phyloP scores from a whole-genome alignment of 305 asterid genomes.

The Vinca major region DNA sequence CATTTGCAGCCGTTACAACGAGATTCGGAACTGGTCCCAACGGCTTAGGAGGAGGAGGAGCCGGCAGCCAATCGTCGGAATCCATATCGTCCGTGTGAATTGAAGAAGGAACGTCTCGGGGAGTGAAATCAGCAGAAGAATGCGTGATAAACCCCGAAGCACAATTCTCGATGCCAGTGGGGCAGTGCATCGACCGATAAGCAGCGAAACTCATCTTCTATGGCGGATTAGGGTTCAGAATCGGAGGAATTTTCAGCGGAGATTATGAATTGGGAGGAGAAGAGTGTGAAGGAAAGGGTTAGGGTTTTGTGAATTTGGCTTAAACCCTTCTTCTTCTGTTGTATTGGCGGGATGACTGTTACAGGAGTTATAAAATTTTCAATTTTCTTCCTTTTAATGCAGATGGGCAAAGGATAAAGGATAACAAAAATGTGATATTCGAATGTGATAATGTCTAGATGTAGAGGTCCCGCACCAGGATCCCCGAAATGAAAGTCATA shows the following conservation, averaged over 20 bases:
- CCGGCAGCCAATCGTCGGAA: slow-evolving; percentile 4
- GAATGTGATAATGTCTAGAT: too few species aligned
- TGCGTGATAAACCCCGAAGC: slow-evolving; percentile 79
- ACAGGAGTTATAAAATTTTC: too few species aligned
- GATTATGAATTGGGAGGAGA: not conserved
- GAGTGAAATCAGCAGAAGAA: slow-evolving; percentile 47
- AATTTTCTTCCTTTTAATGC: too few species aligned
- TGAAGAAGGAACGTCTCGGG: slow-evolving; percentile 30
- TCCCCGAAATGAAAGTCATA: too few species aligned
- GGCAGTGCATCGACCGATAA: slow-evolving; percentile 75
- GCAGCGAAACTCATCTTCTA: slow-evolving; percentile 75
- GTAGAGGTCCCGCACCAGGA: too few species aligned
- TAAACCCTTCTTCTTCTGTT: not conserved
- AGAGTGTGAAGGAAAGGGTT: not conserved
- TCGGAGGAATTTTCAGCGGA: not conserved
- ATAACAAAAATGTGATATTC: too few species aligned
- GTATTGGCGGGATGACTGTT: slow-evolving; percentile 5
- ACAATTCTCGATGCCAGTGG: slow-evolving; percentile 84
- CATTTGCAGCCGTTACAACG: slow-evolving; percentile 62
- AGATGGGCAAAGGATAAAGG: too few species aligned
- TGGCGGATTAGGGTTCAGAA: not conserved
- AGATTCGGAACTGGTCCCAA: slow-evolving; percentile 72
- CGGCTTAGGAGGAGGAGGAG: slow-evolving; percentile 10
- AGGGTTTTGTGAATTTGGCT: not conserved
- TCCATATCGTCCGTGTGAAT: slow-evolving; percentile 9